Evolutionary conservation across 1,139 yeast species (phyloP).

Genomic region (Yamadazyma dendronema): DNA sequence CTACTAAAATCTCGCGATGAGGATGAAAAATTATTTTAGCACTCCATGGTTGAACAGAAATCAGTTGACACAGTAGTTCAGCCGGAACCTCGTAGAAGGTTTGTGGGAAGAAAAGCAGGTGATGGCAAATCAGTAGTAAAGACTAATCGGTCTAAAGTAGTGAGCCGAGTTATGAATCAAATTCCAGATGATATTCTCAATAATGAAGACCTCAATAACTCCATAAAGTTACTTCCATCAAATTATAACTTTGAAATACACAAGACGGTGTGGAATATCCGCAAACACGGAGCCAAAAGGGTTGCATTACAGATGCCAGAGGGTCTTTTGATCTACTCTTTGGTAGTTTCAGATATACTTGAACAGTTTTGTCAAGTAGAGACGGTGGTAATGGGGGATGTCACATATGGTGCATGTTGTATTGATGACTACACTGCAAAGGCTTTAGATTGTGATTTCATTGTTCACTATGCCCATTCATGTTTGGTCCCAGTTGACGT

Average conservation of each 20-base stretch:
- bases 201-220: slow-evolving; percentile 76
- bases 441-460: slow-evolving; percentile 88
- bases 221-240: slow-evolving; percentile 76
- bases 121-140: slow-evolving; percentile 23
- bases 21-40: slow-evolving; percentile 1
- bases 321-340: slow-evolving; percentile 83
- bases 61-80: neutral
- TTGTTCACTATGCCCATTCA: slow-evolving; percentile 96
- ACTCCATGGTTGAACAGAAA: slow-evolving; percentile 1
- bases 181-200: slow-evolving; percentile 86
- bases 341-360: slow-evolving; percentile 82
- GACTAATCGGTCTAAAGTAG: slow-evolving; percentile 29
- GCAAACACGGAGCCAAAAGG: slow-evolving; percentile 63
- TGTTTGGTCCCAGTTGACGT: slow-evolving; percentile 95
- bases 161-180: slow-evolving; percentile 72
- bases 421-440: slow-evolving; percentile 95
- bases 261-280: slow-evolving; percentile 91
- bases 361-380: slow-evolving; percentile 90
- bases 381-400: slow-evolving; percentile 97
- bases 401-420: slow-evolving; percentile 98
- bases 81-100: slow-evolving; percentile 27
- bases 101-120: slow-evolving; percentile 31
- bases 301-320: slow-evolving; percentile 98
- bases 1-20: slow-evolving; percentile 8
- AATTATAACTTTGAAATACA: slow-evolving; percentile 95